phyloP scores from a whole-genome alignment of 306 rosid species.

The Dicorynia guianensis region DNA sequence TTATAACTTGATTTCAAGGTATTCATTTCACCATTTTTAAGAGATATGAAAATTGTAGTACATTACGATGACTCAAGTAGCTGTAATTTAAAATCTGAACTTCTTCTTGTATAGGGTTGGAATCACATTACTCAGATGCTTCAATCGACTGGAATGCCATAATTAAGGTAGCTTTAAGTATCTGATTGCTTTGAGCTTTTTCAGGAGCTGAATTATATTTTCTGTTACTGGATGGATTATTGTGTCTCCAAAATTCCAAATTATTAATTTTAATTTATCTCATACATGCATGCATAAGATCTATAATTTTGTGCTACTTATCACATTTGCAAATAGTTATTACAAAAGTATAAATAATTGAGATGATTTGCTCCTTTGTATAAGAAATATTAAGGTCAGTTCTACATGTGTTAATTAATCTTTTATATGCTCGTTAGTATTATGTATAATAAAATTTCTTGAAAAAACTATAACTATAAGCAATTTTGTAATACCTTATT shows the following conservation, averaged over 20 bases:
- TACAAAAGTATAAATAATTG: too few species aligned
- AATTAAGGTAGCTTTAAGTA: conserved; percentile 70
- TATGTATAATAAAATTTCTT: too few species aligned
- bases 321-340: too few species aligned
- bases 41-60: conserved; percentile 2
- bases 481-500: too few species aligned
- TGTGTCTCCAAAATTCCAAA: conserved; percentile 23
- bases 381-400: too few species aligned
- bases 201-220: conserved; percentile 11
- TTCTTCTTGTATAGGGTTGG: conserved; percentile 55
- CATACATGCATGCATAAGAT: conserved; percentile 9
- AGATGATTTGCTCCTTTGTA: too few species aligned
- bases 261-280: conserved; percentile 5
- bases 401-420: too few species aligned
- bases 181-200: conserved; percentile 27
- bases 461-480: too few species aligned
- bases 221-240: conserved; percentile 10
- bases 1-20: conserved; percentile 17
- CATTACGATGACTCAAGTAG: neutral
- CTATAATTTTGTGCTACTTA: too few species aligned
- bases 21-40: conserved; percentile 31
- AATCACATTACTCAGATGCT: conserved; percentile 69
- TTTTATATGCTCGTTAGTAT: too few species aligned
- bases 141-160: conserved; percentile 61
- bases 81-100: conserved; percentile 6